These are phyloP conservation scores for Phyllosticta paracitricarpa DNA, from an alignment of 2,329 filamentous ascomycete species.

Conservation along the genomic window DNA sequence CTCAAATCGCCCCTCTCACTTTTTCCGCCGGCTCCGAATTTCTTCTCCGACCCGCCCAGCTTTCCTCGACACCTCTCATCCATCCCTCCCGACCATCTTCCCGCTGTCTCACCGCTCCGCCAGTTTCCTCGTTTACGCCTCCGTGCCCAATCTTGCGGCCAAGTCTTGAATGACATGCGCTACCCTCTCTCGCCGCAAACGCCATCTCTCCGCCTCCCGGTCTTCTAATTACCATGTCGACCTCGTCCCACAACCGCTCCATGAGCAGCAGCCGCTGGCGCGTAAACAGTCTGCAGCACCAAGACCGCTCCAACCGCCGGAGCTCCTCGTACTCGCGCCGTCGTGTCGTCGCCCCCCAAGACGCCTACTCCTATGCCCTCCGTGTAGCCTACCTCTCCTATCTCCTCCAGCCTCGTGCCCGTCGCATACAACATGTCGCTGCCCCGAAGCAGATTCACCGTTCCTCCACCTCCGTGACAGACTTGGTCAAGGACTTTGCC, in stretches of 20 bases:
- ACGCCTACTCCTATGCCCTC: conserved; percentile 85
- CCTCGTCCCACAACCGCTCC: conserved; percentile 9
- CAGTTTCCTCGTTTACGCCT: conserved; percentile 3
- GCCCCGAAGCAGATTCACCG: conserved; percentile 54
- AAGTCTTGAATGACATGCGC: conserved; percentile 9
- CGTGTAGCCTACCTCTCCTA: conserved; percentile 87
- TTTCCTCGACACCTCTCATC: neutral
- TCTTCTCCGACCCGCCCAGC: neutral
- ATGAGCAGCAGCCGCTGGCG: conserved; percentile 22
- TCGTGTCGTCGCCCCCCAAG: conserved; percentile 46
- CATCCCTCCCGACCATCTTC: neutral
- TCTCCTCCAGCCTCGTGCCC: conserved; percentile 80
- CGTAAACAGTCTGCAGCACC: conserved; percentile 33
- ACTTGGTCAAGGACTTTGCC: conserved; percentile 81
- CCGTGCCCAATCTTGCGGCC: conserved; percentile 4
- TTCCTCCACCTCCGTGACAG: conserved; percentile 62
- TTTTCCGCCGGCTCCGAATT: neutral
- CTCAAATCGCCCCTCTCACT: neutral
- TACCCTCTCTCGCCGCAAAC: neutral
- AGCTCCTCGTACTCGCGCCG: conserved; percentile 26
- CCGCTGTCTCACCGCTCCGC: conserved; percentile 5
- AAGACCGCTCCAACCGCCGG: conserved; percentile 30
- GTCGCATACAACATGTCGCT: conserved; percentile 76
- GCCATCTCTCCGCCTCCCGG: neutral
- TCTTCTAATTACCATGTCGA: conserved; percentile 6